Evolutionary conservation across 768 basidiomycete genomes (phyloP), one percentile per base, ranked within the genome.

Genomic region (Boletus sp.): DNA sequence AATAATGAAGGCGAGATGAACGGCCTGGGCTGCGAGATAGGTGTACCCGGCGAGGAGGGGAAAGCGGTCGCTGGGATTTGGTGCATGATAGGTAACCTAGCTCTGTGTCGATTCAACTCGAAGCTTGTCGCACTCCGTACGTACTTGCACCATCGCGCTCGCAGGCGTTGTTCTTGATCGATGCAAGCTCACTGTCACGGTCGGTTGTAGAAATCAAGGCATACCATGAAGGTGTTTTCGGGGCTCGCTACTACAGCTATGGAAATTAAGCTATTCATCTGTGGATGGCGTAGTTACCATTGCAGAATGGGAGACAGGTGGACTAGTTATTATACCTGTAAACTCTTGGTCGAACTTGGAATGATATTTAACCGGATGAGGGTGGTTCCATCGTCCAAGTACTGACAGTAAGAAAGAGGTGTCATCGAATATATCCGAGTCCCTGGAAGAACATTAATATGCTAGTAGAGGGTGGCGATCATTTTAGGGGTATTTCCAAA

Each of bases 1-100:
- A 59, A 73, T 45, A 56, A 64, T 9, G 73, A 74, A 57, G 74
- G 73, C 17, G 72, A 74, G 46, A 4, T 71, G 6, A 55, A 55
- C 3, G 54, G 59, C 4, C 10, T 52, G 24, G 84, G 75, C 74
- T 74, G 79, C 18, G 79, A 82, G 59, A 62, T 82, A 33, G 85
- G 84, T 28, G 64, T 80, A 18, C 73, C 57, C 1, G 14, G 46
- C 24, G 50, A 62, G 35, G 54, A 66, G 3, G 62, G 55, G 0
- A 45, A 63, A 11, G 53, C 47, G 33, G 32, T 67, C 9, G 58
- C 58, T 41, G 71, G 70, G 15, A 55, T 85, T 39, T 88, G 85
- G 83, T 77, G 71, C 57, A 81, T 83, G 77, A 75, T 84, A 70
- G 86, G 87, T 12, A 86, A 86, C 63, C 67, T 89, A 9, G 83